Base-by-base conservation (phyloP, 1,284 basidiomycete species). In the Retiboletus flavoniger region DNA sequence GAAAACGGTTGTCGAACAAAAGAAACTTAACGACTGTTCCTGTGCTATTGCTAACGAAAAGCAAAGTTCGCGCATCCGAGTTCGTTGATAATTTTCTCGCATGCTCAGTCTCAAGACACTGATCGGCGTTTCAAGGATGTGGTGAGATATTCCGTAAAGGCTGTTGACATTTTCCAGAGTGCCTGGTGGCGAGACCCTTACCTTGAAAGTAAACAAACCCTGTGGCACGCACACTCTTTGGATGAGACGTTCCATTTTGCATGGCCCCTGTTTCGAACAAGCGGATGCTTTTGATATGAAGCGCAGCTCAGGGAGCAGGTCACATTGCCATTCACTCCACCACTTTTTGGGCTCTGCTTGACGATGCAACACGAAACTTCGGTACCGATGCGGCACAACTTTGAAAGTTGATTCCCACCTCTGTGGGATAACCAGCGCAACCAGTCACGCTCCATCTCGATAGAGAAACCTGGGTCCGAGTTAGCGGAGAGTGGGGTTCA, bases 361-460 rank as follows among this genome's bases (percentile, higher is more conserved):
- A 35, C 17, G 34, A 10, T 21, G 45, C 17, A 31, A 36, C 17
- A 51, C 21, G 51, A 41, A 38, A 44, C 46, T 38, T 42, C 43
- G 53, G 55, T 17, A 53, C 47, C 42, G 51, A 46, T 35, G 28
- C 10, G n/a, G 21, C 28, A 50, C 46, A 29, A 26, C 9, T 10
- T 13, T 44, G 43, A 21, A 49, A 26, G 14, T 2, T 2, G 7
- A n/a, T 68, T 65, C 64, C 55, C 66, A 67, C 57, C 47, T 40
- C 13, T 58, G 62, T 68, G 66, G 51, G 60, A 65, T 34, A 39
- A 14, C 14, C 21, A 31, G 29, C 36, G 1, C 31, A 32, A 32
- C 8, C 2, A 10, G 31, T 6, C 36, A 28, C 26, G 19, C 29
- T 36, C 46, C 42, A 21, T 11, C 39, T 11, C 44, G 36, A 36